A percentile compares a stretch with the other conserved stretches of the same genome.
These are phyloP conservation scores for Aspergillus fumigatus DNA, from an alignment of 2,329 filamentous ascomycete genomes.

Conservation along the genomic window DNA sequence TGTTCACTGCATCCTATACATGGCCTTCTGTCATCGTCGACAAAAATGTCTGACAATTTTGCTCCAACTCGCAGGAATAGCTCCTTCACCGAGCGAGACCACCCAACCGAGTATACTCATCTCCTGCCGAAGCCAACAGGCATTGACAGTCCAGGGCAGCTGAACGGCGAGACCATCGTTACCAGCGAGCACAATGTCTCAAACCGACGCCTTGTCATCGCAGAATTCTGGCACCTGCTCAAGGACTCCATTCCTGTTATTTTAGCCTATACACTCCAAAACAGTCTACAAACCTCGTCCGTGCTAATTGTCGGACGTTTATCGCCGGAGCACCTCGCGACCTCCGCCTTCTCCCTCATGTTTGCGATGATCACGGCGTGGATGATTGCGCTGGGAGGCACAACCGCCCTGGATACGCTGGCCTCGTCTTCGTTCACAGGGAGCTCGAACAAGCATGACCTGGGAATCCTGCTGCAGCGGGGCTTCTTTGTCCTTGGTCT, in stretches of 20 bases:
- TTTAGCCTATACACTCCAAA: conserved; percentile 78
- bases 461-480: conserved; percentile 74
- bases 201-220: conserved; percentile 37
- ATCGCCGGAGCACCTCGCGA: conserved; percentile 74
- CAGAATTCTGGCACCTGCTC: conserved; percentile 64
- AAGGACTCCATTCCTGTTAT: conserved; percentile 73
- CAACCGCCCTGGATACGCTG: conserved; percentile 79
- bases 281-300: conserved; percentile 76
- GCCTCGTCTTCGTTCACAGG: conserved; percentile 80
- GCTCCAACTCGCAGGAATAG: not conserved
- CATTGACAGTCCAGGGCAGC: conserved; percentile 1
- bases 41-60: conserved; percentile 9
- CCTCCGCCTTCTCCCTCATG: conserved; percentile 86
- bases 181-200: conserved; percentile 36
- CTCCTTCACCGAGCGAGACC: not conserved
- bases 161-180: conserved; percentile 33
- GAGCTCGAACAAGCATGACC: conserved; percentile 69
- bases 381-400: conserved; percentile 80
- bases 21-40: not conserved
- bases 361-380: conserved; percentile 86
- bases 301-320: conserved; percentile 76
- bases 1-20: not conserved
- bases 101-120: conserved; percentile 23
- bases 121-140: conserved; percentile 23
- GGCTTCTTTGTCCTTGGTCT: conserved; percentile 66